Base-by-base conservation (phyloP, 2,329 filamentous ascomycete genomes). In the Clarireedia paspali region DNA sequence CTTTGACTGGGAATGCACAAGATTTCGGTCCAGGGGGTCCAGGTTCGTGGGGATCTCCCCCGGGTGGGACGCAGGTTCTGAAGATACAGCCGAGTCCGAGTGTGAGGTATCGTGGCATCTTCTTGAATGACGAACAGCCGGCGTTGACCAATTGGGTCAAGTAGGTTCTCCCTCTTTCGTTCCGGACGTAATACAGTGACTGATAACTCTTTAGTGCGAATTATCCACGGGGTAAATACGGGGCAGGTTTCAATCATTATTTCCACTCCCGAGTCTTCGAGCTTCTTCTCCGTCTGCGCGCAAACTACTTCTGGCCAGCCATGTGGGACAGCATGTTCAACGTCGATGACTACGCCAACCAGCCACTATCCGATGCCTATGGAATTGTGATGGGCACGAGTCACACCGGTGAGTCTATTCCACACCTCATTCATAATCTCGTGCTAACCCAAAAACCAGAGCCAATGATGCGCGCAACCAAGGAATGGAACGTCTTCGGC, bases 241-340 rank as follows among this genome's bases (percentile, higher is more conserved):
- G 73, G 3, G 58, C 70, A 5, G 76, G 75, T 2, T 80, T 76
- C 59, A 81, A 80, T 56, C 74, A 79, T n/a, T 76, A 80, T 4
- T 88, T 89, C 68, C 88, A 90, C 69, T 72, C 77, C 4, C 78
- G 80, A 20, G 80, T 90, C 20, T 89, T 88, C 59, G 87, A 90
- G 71, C 74, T 90, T 1, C 71, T 89, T 1, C 78, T 90, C 5
- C 78, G 87, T 6, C 75, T 87, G 27, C 78, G 82, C 39, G 86
- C 86, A 15, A 90, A 90, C 68, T 89, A 89, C 64, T 73, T 90
- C 50, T 90, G 87, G 87, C 87, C 87, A 0, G 79, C 85, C 1
- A 75, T 82, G 67, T 90, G 86, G 87, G 80, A 77, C 5, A 80
- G 77, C 60, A 88, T 88, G 77, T 87, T 89, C 64, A 82, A 84